A percentile compares a stretch with the other conserved stretches of the same genome.
These are phyloP conservation scores for Hypoxylon sp. DNA, from an alignment of 2,329 filamentous ascomycete genomes.

Conservation along the genomic window DNA sequence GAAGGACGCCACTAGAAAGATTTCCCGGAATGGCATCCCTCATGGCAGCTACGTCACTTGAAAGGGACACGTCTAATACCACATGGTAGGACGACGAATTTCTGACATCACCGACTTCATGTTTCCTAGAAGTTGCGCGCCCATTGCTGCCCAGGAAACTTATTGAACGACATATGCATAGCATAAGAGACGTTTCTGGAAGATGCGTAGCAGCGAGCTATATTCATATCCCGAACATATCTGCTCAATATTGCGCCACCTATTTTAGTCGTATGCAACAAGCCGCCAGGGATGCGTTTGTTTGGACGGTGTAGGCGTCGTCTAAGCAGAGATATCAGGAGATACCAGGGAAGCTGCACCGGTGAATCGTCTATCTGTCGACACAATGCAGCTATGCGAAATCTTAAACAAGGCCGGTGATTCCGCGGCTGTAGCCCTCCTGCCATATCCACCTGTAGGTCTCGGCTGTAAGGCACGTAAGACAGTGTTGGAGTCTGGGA, in stretches of 20 bases:
- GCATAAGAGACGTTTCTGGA: conserved; percentile 13
- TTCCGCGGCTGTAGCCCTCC: conserved; percentile 25
- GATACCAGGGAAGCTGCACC: conserved; percentile 27
- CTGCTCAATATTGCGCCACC: conserved; percentile 34
- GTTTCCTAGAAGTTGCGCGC: conserved; percentile 19
- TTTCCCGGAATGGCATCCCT: conserved; percentile 29
- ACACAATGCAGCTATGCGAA: conserved; percentile 37
- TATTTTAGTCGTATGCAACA: conserved; percentile 32
- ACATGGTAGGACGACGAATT: conserved; percentile 24
- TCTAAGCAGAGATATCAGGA: conserved; percentile 16
- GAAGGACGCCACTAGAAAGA: conserved; percentile 33
- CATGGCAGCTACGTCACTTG: conserved; percentile 38
- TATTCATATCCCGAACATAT: conserved; percentile 26
- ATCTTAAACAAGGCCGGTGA: conserved; percentile 37
- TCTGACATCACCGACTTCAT: conserved; percentile 40
- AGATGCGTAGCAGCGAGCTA: conserved; percentile 22
- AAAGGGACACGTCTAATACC: conserved; percentile 23
- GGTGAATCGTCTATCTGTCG: conserved; percentile 22
- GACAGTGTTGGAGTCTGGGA: conserved; percentile 17
- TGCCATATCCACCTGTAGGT: conserved; percentile 29
- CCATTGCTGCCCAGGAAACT: conserved; percentile 11
- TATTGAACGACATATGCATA: conserved; percentile 33
- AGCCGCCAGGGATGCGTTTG: conserved; percentile 33
- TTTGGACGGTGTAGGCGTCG: conserved; percentile 15
- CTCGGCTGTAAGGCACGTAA: conserved; percentile 33